A percentile compares a stretch with the other conserved stretches of the same genome.
These are phyloP conservation scores for Trichosporon sp. DNA, from an alignment of 1,284 basidiomycete species.

Conservation along the genomic window DNA sequence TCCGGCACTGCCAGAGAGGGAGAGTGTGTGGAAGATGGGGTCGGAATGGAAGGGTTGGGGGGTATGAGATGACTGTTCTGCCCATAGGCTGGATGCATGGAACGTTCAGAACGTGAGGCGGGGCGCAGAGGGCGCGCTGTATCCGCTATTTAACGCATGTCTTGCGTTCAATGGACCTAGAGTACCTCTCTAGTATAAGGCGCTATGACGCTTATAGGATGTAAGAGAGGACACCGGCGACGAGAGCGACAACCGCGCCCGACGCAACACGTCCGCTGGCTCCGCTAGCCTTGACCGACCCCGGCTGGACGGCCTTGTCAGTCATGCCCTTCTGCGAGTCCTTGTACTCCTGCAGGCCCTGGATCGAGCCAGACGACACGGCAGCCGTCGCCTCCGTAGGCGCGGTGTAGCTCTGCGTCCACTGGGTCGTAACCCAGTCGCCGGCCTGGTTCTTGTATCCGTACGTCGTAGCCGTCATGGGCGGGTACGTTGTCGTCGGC, in stretches of 20 bases:
- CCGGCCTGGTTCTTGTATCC: conserved; percentile 32
- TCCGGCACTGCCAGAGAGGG: background rate
- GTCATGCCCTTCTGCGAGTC: conserved; percentile 6
- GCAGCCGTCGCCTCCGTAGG: conserved; percentile 31
- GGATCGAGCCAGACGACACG: conserved; percentile 33
- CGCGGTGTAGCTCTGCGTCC: conserved; percentile 31
- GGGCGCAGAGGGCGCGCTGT: no score
- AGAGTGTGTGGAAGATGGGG: background rate
- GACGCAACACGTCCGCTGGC: background rate
- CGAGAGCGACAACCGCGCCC: background rate
- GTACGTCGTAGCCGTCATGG: conserved; percentile 20
- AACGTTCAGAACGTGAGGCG: no score
- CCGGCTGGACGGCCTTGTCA: background rate
- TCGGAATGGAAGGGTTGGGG: background rate
- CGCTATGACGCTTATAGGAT: background rate
- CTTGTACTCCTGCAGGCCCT: conserved; percentile 26
- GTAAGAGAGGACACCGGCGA: background rate
- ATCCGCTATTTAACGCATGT: background rate
- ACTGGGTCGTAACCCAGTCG: conserved; percentile 25
- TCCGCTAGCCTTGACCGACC: background rate
- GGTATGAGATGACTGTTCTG: background rate
- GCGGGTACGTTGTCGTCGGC: conserved; percentile 8
- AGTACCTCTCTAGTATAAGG: background rate
- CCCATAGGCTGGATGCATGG: no score
- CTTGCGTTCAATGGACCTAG: background rate